Percentiles rank a stretch among this genome's conserved stretches.
Conservation (phyloP, 1,284 basidiomycete genomes). For the Marasmius tenuissimus region DNA sequence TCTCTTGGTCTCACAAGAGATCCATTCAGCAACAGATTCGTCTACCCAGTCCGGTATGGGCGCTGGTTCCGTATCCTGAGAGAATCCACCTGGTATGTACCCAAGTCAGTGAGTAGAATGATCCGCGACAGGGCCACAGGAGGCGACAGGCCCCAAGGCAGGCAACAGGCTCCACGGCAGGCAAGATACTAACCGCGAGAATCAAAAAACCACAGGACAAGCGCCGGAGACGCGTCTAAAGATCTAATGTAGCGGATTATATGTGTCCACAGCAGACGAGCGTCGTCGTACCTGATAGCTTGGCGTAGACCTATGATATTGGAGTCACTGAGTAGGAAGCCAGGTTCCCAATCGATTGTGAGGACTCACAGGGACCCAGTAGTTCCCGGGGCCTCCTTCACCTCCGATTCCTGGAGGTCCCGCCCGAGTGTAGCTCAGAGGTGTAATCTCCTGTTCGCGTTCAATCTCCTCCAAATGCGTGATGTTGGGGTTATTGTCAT, state of each 20-base stretch:
- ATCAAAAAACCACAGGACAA: slow-evolving; percentile 74
- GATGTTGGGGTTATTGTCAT: slow-evolving; percentile 69
- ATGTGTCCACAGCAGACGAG: slow-evolving; percentile 2
- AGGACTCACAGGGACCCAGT: slow-evolving; percentile 65
- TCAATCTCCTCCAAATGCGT: slow-evolving; percentile 61
- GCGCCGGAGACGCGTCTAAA: slow-evolving; percentile 45
- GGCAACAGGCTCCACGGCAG: background rate
- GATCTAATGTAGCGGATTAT: background rate
- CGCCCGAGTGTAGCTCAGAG: slow-evolving; percentile 60
- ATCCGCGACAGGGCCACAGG: too few species aligned
- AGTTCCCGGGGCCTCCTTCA: slow-evolving; percentile 60
- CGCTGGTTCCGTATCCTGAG: slow-evolving; percentile 38
- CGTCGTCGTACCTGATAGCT: slow-evolving; percentile 24
- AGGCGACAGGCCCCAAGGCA: too few species aligned
- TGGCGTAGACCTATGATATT: slow-evolving; percentile 31
- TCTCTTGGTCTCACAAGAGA: slow-evolving; percentile 44
- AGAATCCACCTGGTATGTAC: slow-evolving; percentile 44
- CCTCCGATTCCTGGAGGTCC: slow-evolving; percentile 63
- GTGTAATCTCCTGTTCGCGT: slow-evolving; percentile 55
- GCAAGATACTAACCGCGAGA: slow-evolving; percentile 48
- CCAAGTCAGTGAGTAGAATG: background rate
- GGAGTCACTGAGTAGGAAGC: background rate
- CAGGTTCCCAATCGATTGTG: background rate
- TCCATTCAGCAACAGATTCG: slow-evolving; percentile 58
- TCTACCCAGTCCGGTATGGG: slow-evolving; percentile 69